Conservation (phyloP, 176 grass and related monocot genomes). For the Aegilops umbellulata region DNA sequence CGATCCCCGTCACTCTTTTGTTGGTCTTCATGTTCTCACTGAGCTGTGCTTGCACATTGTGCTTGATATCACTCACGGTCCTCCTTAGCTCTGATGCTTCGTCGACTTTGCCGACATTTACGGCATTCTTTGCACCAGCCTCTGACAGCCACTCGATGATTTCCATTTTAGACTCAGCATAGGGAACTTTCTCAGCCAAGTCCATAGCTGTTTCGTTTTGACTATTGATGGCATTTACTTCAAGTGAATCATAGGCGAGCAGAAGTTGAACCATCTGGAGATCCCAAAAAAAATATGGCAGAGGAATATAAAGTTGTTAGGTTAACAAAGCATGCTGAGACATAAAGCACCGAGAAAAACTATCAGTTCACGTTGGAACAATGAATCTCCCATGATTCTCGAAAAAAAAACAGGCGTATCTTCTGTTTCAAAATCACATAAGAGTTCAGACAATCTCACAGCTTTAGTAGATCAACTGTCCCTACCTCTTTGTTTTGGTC, state of each 20-base stretch:
- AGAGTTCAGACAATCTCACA: neutral
- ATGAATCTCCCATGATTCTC: neutral
- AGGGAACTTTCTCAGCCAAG: slow-evolving; percentile 88
- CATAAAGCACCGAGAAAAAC: neutral
- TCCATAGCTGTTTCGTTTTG: slow-evolving; percentile 98
- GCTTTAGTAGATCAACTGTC: neutral
- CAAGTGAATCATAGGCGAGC: slow-evolving; percentile 64
- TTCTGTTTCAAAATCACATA: neutral
- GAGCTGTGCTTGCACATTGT: slow-evolving; percentile 88
- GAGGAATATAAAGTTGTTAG: neutral
- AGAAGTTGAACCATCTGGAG: slow-evolving; percentile 90
- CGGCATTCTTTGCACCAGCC: slow-evolving; percentile 86
- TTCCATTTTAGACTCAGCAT: slow-evolving; percentile 87
- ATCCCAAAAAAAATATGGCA: neutral
- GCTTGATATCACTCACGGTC: slow-evolving; percentile 98
- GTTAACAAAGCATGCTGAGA: neutral
- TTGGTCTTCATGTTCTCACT: slow-evolving; percentile 90
- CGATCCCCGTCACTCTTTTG: slow-evolving; percentile 83
- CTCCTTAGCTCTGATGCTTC: slow-evolving; percentile 80
- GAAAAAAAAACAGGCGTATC: neutral
- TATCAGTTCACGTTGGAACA: neutral
- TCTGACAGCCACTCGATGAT: slow-evolving; percentile 80
- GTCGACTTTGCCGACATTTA: slow-evolving; percentile 76
- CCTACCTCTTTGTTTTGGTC: neutral
- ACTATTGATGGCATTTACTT: slow-evolving; percentile 80